These are phyloP conservation scores for Aphanomyces astaci DNA, from an alignment of 352 stramenopile genomes.

Conservation along the genomic window DNA sequence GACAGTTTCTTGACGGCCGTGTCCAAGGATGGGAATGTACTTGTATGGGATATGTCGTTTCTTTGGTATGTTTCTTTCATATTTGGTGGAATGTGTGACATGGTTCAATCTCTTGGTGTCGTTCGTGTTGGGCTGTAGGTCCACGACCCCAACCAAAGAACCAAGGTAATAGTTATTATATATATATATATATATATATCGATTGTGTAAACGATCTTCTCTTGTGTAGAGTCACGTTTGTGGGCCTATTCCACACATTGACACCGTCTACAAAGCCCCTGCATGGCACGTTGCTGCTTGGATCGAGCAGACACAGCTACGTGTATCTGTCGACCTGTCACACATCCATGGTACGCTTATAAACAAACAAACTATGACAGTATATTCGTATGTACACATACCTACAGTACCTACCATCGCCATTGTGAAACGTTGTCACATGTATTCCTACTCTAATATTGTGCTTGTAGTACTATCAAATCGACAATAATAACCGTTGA, in stretches of 20 bases:
- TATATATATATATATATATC: too few relatives aligned
- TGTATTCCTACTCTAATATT: too few relatives aligned
- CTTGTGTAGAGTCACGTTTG: background rate
- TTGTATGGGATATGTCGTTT: constrained; percentile 54
- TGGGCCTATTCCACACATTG: background rate
- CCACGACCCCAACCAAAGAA: constrained; percentile 43
- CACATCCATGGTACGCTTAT: constrained; percentile 3
- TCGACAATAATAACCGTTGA: too few relatives aligned
- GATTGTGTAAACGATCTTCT: background rate
- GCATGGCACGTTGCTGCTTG: constrained; percentile 8
- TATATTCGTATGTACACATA: too few relatives aligned
- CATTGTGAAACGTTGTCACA: too few relatives aligned
- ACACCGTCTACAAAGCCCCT: background rate
- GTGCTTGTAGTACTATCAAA: too few relatives aligned
- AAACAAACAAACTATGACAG: too few relatives aligned
- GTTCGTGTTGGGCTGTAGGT: constrained; percentile 34
- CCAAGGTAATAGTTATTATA: constrained; percentile 27
- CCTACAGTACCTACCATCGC: too few relatives aligned
- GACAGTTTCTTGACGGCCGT: constrained; percentile 49
- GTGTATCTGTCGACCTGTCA: background rate
- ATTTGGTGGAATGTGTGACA: constrained; percentile 22
- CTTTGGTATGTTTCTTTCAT: constrained; percentile 31
- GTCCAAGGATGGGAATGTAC: constrained; percentile 56
- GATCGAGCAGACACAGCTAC: constrained; percentile 16
- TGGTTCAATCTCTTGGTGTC: background rate